Percentiles rank a stretch among this genome's conserved stretches.
Conservation (phyloP, 345 rosid species). For the Salix dunnii region DNA sequence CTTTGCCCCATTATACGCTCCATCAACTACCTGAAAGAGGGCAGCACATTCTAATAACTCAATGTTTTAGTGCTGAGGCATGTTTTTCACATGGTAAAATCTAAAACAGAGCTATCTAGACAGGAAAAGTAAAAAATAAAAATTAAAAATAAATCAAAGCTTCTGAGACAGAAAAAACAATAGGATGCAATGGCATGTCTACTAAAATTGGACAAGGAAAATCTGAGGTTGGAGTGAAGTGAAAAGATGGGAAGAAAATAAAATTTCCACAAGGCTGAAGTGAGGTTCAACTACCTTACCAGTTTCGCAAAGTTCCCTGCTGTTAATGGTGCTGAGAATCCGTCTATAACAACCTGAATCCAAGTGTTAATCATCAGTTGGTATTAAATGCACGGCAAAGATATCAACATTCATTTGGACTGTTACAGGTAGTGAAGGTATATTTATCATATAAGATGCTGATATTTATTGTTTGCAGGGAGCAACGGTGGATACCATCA, state of each 20-base stretch:
- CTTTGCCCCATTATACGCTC: slow-evolving; percentile 72
- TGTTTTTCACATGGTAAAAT: not conserved
- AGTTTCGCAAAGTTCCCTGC: slow-evolving; percentile 84
- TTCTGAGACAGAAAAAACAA: not conserved
- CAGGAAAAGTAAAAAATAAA: not conserved
- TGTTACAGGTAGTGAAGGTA: not conserved
- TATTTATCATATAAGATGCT: not conserved
- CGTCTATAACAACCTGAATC: slow-evolving; percentile 70
- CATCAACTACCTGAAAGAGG: slow-evolving; percentile 55
- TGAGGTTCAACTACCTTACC: slow-evolving; percentile 81
- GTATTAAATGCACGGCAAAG: not conserved
- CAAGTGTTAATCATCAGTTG: slow-evolving; percentile 8
- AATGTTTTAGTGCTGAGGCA: slow-evolving; percentile 1
- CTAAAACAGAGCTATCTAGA: not conserved
- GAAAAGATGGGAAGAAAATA: slow-evolving; percentile 5
- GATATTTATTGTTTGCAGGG: not conserved
- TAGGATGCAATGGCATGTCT: not conserved
- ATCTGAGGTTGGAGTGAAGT: not conserved
- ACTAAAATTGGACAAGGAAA: not conserved
- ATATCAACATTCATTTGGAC: not conserved
- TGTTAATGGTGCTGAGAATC: slow-evolving; percentile 88
- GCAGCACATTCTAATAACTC: not conserved
- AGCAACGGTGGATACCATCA: not conserved
- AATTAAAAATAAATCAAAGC: not conserved
- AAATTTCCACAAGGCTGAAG: slow-evolving; percentile 10